Base-by-base conservation (phyloP, 2,329 filamentous ascomycete species). In the Nemania sp. region DNA sequence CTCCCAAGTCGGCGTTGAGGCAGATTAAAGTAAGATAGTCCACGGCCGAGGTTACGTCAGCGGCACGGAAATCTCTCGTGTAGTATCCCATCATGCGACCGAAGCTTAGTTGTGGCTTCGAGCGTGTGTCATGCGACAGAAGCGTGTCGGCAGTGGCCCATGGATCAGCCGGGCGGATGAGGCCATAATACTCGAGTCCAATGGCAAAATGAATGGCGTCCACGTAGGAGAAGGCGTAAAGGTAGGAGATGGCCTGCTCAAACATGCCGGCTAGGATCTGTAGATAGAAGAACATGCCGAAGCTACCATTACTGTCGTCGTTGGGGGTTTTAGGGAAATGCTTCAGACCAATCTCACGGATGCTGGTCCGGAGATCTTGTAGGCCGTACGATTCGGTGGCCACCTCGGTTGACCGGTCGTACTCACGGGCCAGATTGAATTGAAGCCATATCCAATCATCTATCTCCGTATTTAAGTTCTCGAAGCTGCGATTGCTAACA, bases 171-270 rank as follows among this genome's bases (percentile, higher is more conserved):
- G 96, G 90, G 30, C 92, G 88, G 56, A 99, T 77, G 55, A 99
- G 79, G 12, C 92, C 92, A 70, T 97, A 97, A 74, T 89, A 96
- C 64, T 87, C 86, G 39, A 99, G 80, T 0, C 88, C 91, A 66
- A 97, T 87, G 19, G 91, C 91, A 68, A 97, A 96, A 77, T 99
- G 95, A 43, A 96, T 90, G 20, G 93, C 92, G 61, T 96, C 92
- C 40, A 96, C 85, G 66, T 96, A 95, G 45, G 91, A 90, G 75
- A 96, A 94, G 41, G 86, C 83, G 69, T 97, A 97, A 15, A 99
- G 81, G 71, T 95, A 97, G 26, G 89, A 87, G 48, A 99, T 80
- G 14, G 93, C 94, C 66, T 94, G 88, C 74, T 99, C 94, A 64
- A 96, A 99, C 82, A 97, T 87, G 61, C 94, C 94, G 24, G 89